Conservation (phyloP, 225 moss, liverwort and hornwort genomes). For the Neckera pumila region DNA sequence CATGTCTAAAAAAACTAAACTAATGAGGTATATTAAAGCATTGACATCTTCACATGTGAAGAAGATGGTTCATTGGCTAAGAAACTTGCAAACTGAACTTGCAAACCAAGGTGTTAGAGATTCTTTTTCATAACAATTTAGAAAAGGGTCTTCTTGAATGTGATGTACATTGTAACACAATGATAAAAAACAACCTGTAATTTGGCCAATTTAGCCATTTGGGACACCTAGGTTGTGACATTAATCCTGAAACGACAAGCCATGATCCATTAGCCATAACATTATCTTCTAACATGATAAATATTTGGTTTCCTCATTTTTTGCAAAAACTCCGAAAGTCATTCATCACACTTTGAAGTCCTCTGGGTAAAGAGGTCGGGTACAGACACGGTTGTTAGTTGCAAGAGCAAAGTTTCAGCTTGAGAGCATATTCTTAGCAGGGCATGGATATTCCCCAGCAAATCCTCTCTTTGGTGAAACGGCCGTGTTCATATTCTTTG, state of each 20-base stretch:
- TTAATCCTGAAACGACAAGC: neutral
- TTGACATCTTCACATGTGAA: neutral
- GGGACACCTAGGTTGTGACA: neutral
- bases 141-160: neutral
- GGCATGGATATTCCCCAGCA: neutral
- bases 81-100: neutral
- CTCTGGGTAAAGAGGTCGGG: neutral
- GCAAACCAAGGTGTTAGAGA: neutral
- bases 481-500: neutral
- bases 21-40: neutral
- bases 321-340: neutral
- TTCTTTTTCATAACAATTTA: neutral
- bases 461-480: neutral
- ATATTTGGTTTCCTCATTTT: neutral
- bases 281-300: neutral
- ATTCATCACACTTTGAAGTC: neutral
- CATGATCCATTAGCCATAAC: neutral
- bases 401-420: neutral
- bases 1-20: neutral
- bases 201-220: neutral
- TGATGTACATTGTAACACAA: neutral
- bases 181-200: neutral
- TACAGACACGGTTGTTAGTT: neutral
- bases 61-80: neutral
- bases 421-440: neutral